Evolutionary conservation across 148 eudicot genomes (phyloP).

Genomic region (Rhododendron mucronatum): DNA sequence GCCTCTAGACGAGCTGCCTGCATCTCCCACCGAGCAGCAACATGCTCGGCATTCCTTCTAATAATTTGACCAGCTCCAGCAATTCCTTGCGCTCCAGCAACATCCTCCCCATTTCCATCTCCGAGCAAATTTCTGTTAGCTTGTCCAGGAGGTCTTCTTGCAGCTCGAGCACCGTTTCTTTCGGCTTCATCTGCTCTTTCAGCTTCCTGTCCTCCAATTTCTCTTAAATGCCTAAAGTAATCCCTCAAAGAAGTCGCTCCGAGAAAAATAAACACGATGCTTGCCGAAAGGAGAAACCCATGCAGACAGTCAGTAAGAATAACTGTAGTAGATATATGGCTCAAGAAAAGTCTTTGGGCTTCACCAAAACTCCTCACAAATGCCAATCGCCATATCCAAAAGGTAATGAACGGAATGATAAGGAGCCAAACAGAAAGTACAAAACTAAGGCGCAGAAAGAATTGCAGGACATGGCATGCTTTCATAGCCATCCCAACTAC

Average conservation of each 20-base stretch:
- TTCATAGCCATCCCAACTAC: slow-evolving; percentile 79
- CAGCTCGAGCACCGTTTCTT: slow-evolving; percentile 86
- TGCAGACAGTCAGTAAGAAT: slow-evolving; percentile 92
- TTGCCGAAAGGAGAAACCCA: slow-evolving; percentile 95
- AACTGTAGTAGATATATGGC: slow-evolving; percentile 71
- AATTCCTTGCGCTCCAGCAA: slow-evolving; percentile 75
- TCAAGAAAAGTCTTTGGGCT: slow-evolving; percentile 73
- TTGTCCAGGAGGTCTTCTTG: slow-evolving; percentile 67
- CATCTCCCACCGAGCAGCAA: slow-evolving; percentile 97
- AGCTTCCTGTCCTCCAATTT: slow-evolving; percentile 79
- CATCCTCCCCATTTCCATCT: slow-evolving; percentile 82
- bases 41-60: slow-evolving; percentile 87
- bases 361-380: slow-evolving; percentile 81
- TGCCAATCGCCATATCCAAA: slow-evolving; percentile 96
- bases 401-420: slow-evolving; percentile 89
- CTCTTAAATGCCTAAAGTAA: slow-evolving; percentile 87
- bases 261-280: slow-evolving; percentile 88
- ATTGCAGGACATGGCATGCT: slow-evolving; percentile 82
- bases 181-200: slow-evolving; percentile 93
- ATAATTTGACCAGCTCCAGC: slow-evolving; percentile 89
- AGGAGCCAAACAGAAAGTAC: slow-evolving; percentile 96
- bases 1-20: slow-evolving; percentile 99
- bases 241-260: slow-evolving; percentile 95
- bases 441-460: slow-evolving; percentile 87
- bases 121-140: slow-evolving; percentile 63